These are phyloP conservation scores for Cadophora sp. DNA, from an alignment of 2,329 filamentous ascomycete genomes.

Conservation along the genomic window DNA sequence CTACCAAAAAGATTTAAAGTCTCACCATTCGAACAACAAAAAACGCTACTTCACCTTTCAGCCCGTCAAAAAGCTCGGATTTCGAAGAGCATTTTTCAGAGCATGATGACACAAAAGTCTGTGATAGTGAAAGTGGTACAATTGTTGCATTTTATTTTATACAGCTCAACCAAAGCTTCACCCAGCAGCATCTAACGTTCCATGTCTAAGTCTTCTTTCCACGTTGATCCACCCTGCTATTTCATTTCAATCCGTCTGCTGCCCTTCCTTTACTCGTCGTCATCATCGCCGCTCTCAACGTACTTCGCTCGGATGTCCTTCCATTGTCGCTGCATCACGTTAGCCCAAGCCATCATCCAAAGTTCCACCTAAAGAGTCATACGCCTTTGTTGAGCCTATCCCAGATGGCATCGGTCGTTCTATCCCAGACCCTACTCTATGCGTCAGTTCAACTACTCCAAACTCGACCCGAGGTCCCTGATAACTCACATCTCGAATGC, in stretches of 20 bases:
- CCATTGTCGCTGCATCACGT: slow-evolving; percentile 85
- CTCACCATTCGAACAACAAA: background rate
- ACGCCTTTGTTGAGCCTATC: slow-evolving; percentile 90
- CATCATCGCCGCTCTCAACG: slow-evolving; percentile 72
- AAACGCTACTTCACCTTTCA: background rate
- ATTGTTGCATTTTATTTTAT: slow-evolving; percentile 42
- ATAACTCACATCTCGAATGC: slow-evolving; percentile 86
- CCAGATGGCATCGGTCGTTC: slow-evolving; percentile 84
- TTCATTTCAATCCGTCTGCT: background rate
- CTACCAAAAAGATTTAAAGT: slow-evolving; percentile 22
- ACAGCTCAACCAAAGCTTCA: slow-evolving; percentile 35
- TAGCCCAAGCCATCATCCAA: slow-evolving; percentile 38
- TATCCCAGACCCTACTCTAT: slow-evolving; percentile 77
- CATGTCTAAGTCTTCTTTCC: slow-evolving; percentile 21
- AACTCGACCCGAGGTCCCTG: background rate
- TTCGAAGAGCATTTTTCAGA: background rate
- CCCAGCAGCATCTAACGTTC: slow-evolving; percentile 15
- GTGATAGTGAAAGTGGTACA: slow-evolving; percentile 30
- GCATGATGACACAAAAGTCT: background rate
- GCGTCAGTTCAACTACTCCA: slow-evolving; percentile 24
- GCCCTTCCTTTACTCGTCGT: slow-evolving; percentile 41
- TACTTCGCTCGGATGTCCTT: slow-evolving; percentile 97
- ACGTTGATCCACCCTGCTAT: slow-evolving; percentile 2
- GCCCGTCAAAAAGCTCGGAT: background rate
- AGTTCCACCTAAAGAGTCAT: slow-evolving; percentile 53